Conservation (phyloP, 1,139 yeast species). For the Nadsonia starkeyi-henricii region DNA sequence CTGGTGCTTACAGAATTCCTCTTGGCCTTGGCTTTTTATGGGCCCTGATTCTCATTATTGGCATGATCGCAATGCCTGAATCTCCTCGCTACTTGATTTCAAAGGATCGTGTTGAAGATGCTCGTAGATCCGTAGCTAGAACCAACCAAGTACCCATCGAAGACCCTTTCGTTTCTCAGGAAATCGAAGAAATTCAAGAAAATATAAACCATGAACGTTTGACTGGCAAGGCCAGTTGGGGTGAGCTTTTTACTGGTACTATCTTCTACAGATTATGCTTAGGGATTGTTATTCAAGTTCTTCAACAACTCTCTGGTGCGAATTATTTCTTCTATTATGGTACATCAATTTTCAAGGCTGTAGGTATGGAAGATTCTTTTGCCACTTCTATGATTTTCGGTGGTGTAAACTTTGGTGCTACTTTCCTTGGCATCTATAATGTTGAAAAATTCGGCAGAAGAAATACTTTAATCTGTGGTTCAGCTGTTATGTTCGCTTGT, state of each 20-base stretch:
- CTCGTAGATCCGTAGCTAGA: slow-evolving; percentile 45
- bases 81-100: slow-evolving; percentile 62
- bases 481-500: slow-evolving; percentile 49
- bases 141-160: slow-evolving; percentile 49
- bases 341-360: slow-evolving; percentile 62
- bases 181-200: slow-evolving; percentile 46
- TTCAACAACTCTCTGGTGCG: slow-evolving; percentile 71
- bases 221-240: slow-evolving; percentile 61
- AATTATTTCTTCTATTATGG: slow-evolving; percentile 76
- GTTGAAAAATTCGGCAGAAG: slow-evolving; percentile 66
- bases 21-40: slow-evolving; percentile 34
- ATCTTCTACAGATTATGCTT: slow-evolving; percentile 48
- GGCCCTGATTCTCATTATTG: slow-evolving; percentile 31
- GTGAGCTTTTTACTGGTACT: slow-evolving; percentile 37
- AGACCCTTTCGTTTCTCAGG: slow-evolving; percentile 43
- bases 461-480: slow-evolving; percentile 47
- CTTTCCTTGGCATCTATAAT: slow-evolving; percentile 50
- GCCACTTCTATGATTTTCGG: slow-evolving; percentile 67
- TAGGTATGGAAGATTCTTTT: slow-evolving; percentile 61
- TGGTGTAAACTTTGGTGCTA: slow-evolving; percentile 63
- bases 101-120: slow-evolving; percentile 39
- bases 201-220: slow-evolving; percentile 49
- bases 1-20: slow-evolving; percentile 55
- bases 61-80: slow-evolving; percentile 61
- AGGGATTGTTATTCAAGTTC: slow-evolving; percentile 51